Evolutionary conservation across 2,329 filamentous ascomycete genomes (phyloP).

Genomic region (Sporothrix brunneoviolacea): DNA sequence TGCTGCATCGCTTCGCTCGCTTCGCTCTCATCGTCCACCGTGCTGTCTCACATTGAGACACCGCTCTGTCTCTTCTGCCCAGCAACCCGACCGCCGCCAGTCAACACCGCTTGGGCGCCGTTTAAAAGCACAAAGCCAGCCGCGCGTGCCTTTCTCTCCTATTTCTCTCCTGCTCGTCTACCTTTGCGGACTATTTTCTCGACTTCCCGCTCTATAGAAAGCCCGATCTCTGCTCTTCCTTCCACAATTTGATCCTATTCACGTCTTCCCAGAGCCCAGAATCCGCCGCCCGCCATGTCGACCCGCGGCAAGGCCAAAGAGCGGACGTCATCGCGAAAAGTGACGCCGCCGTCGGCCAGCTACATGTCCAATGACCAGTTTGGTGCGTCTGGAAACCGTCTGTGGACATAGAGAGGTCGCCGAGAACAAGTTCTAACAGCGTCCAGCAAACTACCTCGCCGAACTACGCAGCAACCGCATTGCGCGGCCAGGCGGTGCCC

Average conservation of each 20-base stretch:
- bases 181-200: no score
- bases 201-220: slow-evolving; percentile 10
- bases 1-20: slow-evolving; percentile 1
- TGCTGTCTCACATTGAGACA: slow-evolving; percentile 10
- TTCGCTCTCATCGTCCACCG: slow-evolving; percentile 1
- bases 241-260: no score
- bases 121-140: not conserved
- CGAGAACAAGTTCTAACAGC: not conserved
- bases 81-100: slow-evolving; percentile 5
- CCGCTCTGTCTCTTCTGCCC: not conserved
- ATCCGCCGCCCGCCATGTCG: slow-evolving; percentile 24
- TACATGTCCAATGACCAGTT: slow-evolving; percentile 65
- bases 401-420: no score
- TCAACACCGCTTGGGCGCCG: no score
- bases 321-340: slow-evolving; percentile 39
- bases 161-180: not conserved
- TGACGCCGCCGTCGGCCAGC: slow-evolving; percentile 53
- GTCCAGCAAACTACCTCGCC: slow-evolving; percentile 61
- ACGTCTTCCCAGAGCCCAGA: not conserved
- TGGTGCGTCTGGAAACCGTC: slow-evolving; percentile 41
- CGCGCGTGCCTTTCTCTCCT: not conserved
- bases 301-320: slow-evolving; percentile 28
- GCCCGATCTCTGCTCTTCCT: not conserved
- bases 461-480: slow-evolving; percentile 63
- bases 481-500: slow-evolving; percentile 62